These are phyloP conservation scores for Globisporangium paroecandrum DNA, from an alignment of 352 stramenopile species.

Conservation along the genomic window DNA sequence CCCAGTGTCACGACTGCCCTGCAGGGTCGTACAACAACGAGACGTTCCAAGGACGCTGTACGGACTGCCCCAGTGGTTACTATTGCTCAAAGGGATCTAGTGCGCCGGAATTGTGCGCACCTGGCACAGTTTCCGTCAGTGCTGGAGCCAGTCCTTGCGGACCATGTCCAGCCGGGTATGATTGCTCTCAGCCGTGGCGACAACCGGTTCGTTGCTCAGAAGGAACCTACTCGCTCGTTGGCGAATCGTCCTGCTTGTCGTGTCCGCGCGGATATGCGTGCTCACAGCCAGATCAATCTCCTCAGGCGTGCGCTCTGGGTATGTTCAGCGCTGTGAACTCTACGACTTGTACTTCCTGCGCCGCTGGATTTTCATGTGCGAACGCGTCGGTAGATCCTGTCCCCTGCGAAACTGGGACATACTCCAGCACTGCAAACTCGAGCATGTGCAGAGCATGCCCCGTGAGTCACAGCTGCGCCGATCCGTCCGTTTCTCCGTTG, in stretches of 20 bases:
- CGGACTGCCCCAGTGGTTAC: constrained; percentile 41
- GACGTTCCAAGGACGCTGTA: constrained; percentile 28
- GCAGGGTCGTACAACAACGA: constrained; percentile 36
- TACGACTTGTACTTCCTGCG: constrained; percentile 31
- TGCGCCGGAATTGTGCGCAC: constrained; percentile 27
- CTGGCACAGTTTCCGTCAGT: constrained; percentile 32
- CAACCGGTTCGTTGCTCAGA: constrained; percentile 16
- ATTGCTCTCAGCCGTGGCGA: constrained; percentile 16
- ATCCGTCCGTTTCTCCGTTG: constrained; percentile 28
- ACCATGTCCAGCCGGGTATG: constrained; percentile 51
- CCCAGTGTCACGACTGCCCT: constrained; percentile 43
- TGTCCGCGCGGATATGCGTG: constrained; percentile 40
- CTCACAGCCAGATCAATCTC: constrained; percentile 4
- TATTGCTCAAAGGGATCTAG: constrained; percentile 37
- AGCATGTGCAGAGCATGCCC: constrained; percentile 36
- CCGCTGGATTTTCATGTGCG: constrained; percentile 50
- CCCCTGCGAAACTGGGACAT: neutral
- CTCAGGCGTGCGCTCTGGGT: constrained; percentile 16
- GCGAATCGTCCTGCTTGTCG: constrained; percentile 23
- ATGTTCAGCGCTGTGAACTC: constrained; percentile 20
- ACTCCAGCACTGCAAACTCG: constrained; percentile 11
- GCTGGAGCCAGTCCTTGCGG: constrained; percentile 27
- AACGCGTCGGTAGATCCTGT: neutral
- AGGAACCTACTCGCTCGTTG: constrained; percentile 17
- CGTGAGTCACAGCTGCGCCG: constrained; percentile 51